Percentiles rank a stretch among this genome's conserved stretches.
phyloP scores from a whole-genome alignment of 2,329 filamentous ascomycete genomes.

The Leptographium wingfieldii region DNA sequence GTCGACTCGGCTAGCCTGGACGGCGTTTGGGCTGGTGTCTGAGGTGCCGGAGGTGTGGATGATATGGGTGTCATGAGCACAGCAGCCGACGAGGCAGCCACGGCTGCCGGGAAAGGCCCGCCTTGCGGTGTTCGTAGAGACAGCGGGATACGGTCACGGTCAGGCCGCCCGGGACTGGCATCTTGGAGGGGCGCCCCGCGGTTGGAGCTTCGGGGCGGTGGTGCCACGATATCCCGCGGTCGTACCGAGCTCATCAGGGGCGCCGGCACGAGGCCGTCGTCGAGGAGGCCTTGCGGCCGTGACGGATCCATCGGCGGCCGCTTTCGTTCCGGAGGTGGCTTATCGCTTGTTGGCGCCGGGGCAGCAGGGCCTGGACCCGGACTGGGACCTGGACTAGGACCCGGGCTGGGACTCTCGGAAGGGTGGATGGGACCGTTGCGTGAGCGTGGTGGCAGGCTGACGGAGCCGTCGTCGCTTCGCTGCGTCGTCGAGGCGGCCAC shows the following conservation, averaged over 20 bases:
- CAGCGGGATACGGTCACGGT: not conserved
- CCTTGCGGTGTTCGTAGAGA: conserved; percentile 7
- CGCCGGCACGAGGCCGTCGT: conserved; percentile 44
- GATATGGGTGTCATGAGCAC: conserved; percentile 3
- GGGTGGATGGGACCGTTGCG: conserved; percentile 28
- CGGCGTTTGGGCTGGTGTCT: conserved; percentile 8
- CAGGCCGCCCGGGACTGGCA: not conserved
- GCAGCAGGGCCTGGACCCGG: not conserved
- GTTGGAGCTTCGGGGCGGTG: conserved; percentile 31
- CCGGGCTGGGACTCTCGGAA: not conserved
- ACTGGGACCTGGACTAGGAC: not conserved
- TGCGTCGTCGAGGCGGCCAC: conserved; percentile 34
- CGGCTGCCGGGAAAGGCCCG: not conserved
- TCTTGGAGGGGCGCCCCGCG: conserved; percentile 5
- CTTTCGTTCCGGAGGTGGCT: conserved; percentile 48
- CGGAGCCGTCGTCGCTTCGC: conserved; percentile 36
- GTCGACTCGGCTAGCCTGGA: not conserved
- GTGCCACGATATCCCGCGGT: conserved; percentile 32
- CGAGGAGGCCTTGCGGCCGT: conserved; percentile 31
- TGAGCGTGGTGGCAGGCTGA: conserved; percentile 36
- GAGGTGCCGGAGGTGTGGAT: not conserved
- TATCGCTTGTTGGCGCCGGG: conserved; percentile 21
- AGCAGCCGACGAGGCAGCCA: conserved; percentile 1
- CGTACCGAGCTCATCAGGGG: conserved; percentile 40
- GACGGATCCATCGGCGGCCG: conserved; percentile 54